These are phyloP conservation scores for Globisporangium megalacanthum DNA, from an alignment of 352 stramenopile genomes.

Conservation along the genomic window DNA sequence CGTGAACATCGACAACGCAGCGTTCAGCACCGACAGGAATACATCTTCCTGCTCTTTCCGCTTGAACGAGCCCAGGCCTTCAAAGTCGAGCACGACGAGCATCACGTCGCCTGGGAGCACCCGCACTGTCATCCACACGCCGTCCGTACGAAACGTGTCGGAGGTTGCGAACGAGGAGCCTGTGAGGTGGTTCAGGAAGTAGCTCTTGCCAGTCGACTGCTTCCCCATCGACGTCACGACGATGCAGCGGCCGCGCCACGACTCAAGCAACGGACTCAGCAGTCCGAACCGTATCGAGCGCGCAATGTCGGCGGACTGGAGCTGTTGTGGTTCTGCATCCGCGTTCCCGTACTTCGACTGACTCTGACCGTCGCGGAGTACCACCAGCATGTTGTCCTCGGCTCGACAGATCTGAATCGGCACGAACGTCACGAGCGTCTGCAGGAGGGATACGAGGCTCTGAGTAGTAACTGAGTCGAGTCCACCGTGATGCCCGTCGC, in stretches of 20 bases:
- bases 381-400: slow-evolving; percentile 43
- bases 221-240: slow-evolving; percentile 17
- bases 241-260: slow-evolving; percentile 14
- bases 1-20: slow-evolving; percentile 63
- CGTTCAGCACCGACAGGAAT: slow-evolving; percentile 68
- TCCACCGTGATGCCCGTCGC: slow-evolving; percentile 6
- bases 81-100: slow-evolving; percentile 75
- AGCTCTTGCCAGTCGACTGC: slow-evolving; percentile 76
- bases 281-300: slow-evolving; percentile 20
- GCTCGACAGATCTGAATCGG: slow-evolving; percentile 71
- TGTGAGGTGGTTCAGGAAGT: slow-evolving; percentile 60
- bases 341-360: slow-evolving; percentile 14
- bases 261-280: slow-evolving; percentile 13
- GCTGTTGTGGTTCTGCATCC: slow-evolving; percentile 18
- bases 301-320: slow-evolving; percentile 34
- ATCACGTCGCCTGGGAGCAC: slow-evolving; percentile 34
- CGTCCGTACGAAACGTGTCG: slow-evolving; percentile 54
- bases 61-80: slow-evolving; percentile 70
- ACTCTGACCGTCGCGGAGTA: slow-evolving; percentile 44
- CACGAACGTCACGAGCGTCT: slow-evolving; percentile 54
- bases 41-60: slow-evolving; percentile 71
- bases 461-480: slow-evolving; percentile 7
- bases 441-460: slow-evolving; percentile 25
- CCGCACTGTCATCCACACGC: slow-evolving; percentile 55
- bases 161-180: slow-evolving; percentile 61